Base-by-base conservation (phyloP, 129 eudicot genomes). In the Tagetes patula region DNA sequence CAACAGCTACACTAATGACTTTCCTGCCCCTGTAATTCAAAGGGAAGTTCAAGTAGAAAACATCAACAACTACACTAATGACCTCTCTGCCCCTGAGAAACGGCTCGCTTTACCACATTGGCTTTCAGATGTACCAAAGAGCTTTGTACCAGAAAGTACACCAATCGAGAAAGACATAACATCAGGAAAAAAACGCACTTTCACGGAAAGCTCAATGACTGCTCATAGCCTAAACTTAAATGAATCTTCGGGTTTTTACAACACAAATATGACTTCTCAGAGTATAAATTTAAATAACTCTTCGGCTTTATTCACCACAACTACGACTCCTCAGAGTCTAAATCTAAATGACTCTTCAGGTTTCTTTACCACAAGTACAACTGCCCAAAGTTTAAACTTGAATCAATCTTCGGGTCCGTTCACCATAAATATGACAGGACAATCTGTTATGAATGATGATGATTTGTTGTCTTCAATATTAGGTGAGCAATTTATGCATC, bases 401-500 rank as follows among this genome's bases (percentile, higher is more conserved):
- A 62, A 37, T 62, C 45, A 38, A 13, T 62, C 67, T 62, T 62
- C 67, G 8, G 67, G 68, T 60, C 42, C 67, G 14, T 64, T 64
- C 69, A 64, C 69, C 69, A 64, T 64, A 39, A 39, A 64, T 82
- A 67, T 77, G 56, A 80, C 91, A 4, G 72, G 65, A 11, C 92
- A 78, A 76, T 72, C 85, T 49, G 70, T 90, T 78, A 84, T 89
- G 37, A 81, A 85, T 59, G 96, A 94, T 69, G 87, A 86, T 83
- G 97, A 94, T 86, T 80, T 94, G 82, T 65, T 94, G 82, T 90
- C 98, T 42, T 93, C 98, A 62, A 93, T 93, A 70, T 84, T 93
- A 86, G 98, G 98, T 92, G 83, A 45, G 69, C 37, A 64, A 1
- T 55, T n/a, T 66, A 31, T 70, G 30, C 43, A 37, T 61, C 34